Percentiles rank a stretch among this genome's conserved stretches.
These are phyloP conservation scores for Pseudevernia furfuracea DNA, from an alignment of 495 filamentous ascomycete genomes.

Conservation along the genomic window DNA sequence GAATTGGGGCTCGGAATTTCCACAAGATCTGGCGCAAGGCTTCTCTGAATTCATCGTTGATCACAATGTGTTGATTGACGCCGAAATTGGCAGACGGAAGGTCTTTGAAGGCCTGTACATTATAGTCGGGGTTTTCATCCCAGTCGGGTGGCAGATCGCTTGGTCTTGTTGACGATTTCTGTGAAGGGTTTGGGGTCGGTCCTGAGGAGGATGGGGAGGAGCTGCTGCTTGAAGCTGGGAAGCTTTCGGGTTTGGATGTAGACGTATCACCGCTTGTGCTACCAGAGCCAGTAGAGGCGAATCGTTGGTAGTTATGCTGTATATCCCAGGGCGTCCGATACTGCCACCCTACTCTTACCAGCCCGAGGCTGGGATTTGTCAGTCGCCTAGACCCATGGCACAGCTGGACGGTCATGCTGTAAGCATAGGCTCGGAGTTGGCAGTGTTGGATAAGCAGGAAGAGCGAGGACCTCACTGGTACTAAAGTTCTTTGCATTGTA, in stretches of 20 bases:
- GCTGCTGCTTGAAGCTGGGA: neutral
- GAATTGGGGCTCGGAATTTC: constrained; percentile 87
- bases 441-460: neutral
- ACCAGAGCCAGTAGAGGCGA: constrained; percentile 19
- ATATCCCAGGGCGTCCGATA: constrained; percentile 11
- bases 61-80: constrained; percentile 88
- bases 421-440: neutral
- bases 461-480: constrained; percentile 24
- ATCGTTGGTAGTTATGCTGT: neutral
- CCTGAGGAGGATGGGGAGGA: constrained; percentile 33
- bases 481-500: constrained; percentile 14
- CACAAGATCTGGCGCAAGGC: constrained; percentile 79
- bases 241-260: neutral
- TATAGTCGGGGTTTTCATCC: constrained; percentile 71
- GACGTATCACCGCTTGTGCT: constrained; percentile 6
- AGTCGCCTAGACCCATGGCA: constrained; percentile 5
- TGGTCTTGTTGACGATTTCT: constrained; percentile 23
- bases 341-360: constrained; percentile 23
- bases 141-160: constrained; percentile 47
- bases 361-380: constrained; percentile 15
- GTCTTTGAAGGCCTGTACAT: constrained; percentile 74
- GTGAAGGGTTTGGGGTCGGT: constrained; percentile 22
- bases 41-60: constrained; percentile 91
- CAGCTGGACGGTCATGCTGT: neutral
- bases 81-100: constrained; percentile 85